Conservation (phyloP, 495 filamentous ascomycete species). For the Xylaria venustula region DNA sequence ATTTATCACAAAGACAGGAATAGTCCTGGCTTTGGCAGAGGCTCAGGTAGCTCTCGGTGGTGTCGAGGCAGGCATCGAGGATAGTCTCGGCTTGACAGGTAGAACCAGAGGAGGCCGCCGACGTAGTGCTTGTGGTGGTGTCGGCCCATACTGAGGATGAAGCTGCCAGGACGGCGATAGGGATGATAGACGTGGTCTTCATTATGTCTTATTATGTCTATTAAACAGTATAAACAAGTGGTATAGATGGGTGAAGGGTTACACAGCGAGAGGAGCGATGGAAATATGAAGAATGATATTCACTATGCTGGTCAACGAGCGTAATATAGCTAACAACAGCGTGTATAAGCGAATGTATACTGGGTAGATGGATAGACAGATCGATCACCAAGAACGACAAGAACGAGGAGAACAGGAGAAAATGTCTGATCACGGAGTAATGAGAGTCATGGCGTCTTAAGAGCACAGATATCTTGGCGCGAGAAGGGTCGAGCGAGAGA, state of each 20-base stretch:
- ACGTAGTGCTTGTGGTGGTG: slow-evolving; percentile 6
- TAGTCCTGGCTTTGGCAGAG: slow-evolving; percentile 37
- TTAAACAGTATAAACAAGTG: background rate
- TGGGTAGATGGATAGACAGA: background rate
- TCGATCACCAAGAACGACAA: too few relatives aligned
- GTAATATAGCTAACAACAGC: background rate
- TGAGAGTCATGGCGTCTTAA: slow-evolving; percentile 4
- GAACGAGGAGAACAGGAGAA: too few relatives aligned
- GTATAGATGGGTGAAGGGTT: too few relatives aligned
- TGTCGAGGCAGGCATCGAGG: slow-evolving; percentile 42
- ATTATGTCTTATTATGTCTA: background rate
- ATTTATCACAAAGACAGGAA: slow-evolving; percentile 39
- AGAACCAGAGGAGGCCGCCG: background rate
- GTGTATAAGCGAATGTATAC: background rate
- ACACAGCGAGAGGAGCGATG: background rate
- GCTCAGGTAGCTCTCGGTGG: slow-evolving; percentile 37
- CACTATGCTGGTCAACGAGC: too few relatives aligned
- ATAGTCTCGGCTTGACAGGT: slow-evolving; percentile 43
- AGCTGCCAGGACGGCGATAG: slow-evolving; percentile 33
- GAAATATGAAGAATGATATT: background rate
- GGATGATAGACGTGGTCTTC: slow-evolving; percentile 12
- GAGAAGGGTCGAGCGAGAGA: background rate
- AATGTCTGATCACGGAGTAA: too few relatives aligned
- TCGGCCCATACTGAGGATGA: background rate
- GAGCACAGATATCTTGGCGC: slow-evolving; percentile 3